Evolutionary conservation across 331 rosid species (phyloP), one percentile per base, ranked within the genome.

Genomic region (Acacia pycnantha): DNA sequence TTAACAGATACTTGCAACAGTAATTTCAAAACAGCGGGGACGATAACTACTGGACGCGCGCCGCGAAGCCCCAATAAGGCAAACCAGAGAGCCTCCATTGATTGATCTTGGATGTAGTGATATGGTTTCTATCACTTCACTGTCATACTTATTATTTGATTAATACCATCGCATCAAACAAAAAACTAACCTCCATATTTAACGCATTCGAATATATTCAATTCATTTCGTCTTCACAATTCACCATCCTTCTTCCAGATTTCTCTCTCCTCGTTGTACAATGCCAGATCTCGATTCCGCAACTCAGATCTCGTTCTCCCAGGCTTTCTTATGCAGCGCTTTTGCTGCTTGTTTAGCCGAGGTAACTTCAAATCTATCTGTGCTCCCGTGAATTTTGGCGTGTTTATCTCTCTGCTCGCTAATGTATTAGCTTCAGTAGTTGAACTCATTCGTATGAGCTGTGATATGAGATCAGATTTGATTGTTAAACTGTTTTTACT

Each of bases 271-370:
- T 41, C 33, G 0, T 44, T 48, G 46, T 43, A 67, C 81, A 87
- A 95, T 93, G 97, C 89, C 94, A 70, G 98, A 93, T 95, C 99
- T 89, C 80, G 87, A 89, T 75, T 85, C 94, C 79, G 69, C 73
- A 82, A 44, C 85, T 71, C 93, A 90, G 84, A 87, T 93, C 85
- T 87, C 99, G 2, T 95, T 95, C 86, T 70, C 81, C 50, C 91
- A 89, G 78, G 85, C 90, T 40, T 90, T 95, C 77, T 31, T 95
- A 1, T 95, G 99, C 78, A 91, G 99, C 83, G 99, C 99, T 61
- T 89, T 95, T 75, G 99, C 99, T 69, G 94, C 99, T 72, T 95
- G 95, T 46, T 86, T 96, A 51, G 99, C 99, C 2, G 99, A 96
- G 99, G 99, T 96, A 82, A 22, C 75, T 15, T 10, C 81, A 54